Evolutionary conservation across 2,329 filamentous ascomycete species (phyloP).

Genomic region (Arthrocladium fulminans): DNA sequence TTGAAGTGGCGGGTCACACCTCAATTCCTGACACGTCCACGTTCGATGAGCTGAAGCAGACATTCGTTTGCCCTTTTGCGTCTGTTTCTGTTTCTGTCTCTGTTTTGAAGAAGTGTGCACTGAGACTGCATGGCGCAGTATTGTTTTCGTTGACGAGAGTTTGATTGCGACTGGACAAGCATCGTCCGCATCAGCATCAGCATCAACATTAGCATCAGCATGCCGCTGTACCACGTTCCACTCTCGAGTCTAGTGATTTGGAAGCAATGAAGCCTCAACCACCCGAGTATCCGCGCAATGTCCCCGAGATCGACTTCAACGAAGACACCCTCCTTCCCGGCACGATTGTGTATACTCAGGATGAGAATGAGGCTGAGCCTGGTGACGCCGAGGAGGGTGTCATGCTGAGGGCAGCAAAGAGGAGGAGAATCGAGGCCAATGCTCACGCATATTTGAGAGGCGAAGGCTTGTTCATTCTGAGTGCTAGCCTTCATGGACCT

Average conservation of each 20-base stretch:
- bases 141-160: too few relatives aligned
- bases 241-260: neutral
- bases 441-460: conserved; percentile 36
- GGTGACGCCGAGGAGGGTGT: conserved; percentile 6
- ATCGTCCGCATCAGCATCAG: too few relatives aligned
- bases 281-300: conserved; percentile 19
- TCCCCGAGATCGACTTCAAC: conserved; percentile 16
- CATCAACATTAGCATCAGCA: neutral
- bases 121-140: neutral
- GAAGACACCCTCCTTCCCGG: conserved; percentile 15
- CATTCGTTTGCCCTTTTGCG: neutral
- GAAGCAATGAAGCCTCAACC: neutral
- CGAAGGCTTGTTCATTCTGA: conserved; percentile 36
- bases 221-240: neutral
- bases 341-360: conserved; percentile 17
- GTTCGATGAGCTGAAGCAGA: neutral
- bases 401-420: conserved; percentile 28
- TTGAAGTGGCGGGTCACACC: too few relatives aligned
- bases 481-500: conserved; percentile 37
- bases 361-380: neutral
- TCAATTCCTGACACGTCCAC: neutral
- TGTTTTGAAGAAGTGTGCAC: neutral
- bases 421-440: conserved; percentile 35
- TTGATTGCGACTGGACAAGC: too few relatives aligned
- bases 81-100: neutral